Base-by-base conservation (phyloP, 495 filamentous ascomycete genomes). In the Xylona heveae region DNA sequence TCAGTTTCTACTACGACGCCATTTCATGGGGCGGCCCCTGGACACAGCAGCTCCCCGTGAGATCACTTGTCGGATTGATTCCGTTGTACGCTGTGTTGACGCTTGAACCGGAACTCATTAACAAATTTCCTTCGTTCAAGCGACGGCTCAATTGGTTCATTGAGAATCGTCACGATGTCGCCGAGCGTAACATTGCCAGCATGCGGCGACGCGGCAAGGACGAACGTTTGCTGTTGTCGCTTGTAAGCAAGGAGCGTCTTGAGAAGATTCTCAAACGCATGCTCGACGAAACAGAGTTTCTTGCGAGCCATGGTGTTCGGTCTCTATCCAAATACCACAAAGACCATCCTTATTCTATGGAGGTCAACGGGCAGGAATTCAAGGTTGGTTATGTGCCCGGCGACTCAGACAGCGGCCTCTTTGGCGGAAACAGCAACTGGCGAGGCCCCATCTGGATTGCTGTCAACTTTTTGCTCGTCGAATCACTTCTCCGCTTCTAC, bases 391-490 rank as follows among this genome's bases (percentile, higher is more conserved):
- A 95, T 41, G 71, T 95, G 12, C 73, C 88, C 5, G 88, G 85
- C 10, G 88, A 95, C 46, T 93, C 85, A 1, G 81, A 94, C 55
- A 88, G 78, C 42, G 72, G 77, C 3, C 62, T 95, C 8, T 95
- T 95, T 44, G 85, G 85, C 24, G 85, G 85, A 19, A 95, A 95
- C 62, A 91, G 81, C 52, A 95, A 95, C 53, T 95, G 85, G 85
- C 68, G 85, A 42, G 66, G 74, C 2, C 85, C 88, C 0, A 84
- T 93, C 43, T 95, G 85, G 85, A 60, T 94, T 17, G 88, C 81
- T 40, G 82, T 92, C 52, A 95, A 95, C 44, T 92, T 92, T 59
- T 58, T 95, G 28, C 68, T 95, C 9, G 74, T 95, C 34, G 85
- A 95, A 49, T 84, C 82, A 2, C 61, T 93, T 3, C 74, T 84